phyloP scores from a whole-genome alignment of 169 alveolate species.

The Perkinsus olseni region DNA sequence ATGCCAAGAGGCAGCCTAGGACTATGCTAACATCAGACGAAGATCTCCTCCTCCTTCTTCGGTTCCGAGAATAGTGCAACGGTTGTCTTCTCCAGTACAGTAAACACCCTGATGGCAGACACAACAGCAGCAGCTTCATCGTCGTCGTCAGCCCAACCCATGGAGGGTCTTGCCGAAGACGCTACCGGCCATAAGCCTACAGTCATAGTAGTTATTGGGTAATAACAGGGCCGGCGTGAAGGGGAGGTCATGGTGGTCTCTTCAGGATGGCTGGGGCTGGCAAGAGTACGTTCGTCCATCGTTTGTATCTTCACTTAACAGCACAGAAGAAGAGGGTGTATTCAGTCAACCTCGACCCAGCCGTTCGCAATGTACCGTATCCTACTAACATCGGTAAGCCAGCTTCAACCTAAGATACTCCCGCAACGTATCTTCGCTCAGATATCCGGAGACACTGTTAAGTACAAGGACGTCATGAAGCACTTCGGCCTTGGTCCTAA shows the following conservation, averaged over 20 bases:
- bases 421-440: conserved; percentile 5
- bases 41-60: too few species aligned
- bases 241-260: background rate
- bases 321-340: conserved; percentile 68
- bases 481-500: conserved; percentile 92
- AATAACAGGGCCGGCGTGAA: background rate
- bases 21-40: too few species aligned
- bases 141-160: background rate
- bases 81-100: too few species aligned
- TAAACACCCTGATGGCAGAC: too few species aligned
- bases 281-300: conserved; percentile 25
- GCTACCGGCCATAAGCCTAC: background rate
- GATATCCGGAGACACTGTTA: conserved; percentile 93
- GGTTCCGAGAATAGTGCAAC: too few species aligned
- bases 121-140: background rate
- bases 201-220: conserved; percentile 12
- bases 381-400: conserved; percentile 43
- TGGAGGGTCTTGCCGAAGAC: background rate
- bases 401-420: conserved; percentile 34
- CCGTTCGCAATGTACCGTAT: conserved; percentile 64
- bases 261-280: conserved; percentile 46
- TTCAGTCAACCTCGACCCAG: conserved; percentile 95
- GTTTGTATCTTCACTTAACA: conserved; percentile 7
- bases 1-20: too few species aligned
- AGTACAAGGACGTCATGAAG: conserved; percentile 91